These are phyloP conservation scores for Aplosporella prunicola DNA, from an alignment of 2,329 filamentous ascomycete species.

Conservation along the genomic window DNA sequence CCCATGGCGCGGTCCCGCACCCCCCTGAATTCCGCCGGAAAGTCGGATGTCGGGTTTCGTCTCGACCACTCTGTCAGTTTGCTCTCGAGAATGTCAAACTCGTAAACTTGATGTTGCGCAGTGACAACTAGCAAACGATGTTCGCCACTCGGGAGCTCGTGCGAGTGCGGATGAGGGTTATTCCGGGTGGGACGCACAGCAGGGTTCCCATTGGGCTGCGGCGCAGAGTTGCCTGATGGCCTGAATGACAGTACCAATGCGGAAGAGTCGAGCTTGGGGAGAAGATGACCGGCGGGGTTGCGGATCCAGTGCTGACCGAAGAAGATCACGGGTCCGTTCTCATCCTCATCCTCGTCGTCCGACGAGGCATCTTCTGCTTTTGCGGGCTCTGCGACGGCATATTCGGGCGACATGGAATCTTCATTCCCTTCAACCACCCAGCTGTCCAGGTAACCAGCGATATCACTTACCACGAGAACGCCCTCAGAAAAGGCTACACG, in stretches of 20 bases:
- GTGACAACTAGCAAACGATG: conserved; percentile 53
- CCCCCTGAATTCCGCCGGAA: conserved; percentile 65
- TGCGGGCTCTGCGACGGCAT: conserved; percentile 23
- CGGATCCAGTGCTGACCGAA: conserved; percentile 61
- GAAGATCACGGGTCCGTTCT: conserved; percentile 40
- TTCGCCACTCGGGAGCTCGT: conserved; percentile 46
- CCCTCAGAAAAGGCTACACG: conserved; percentile 67
- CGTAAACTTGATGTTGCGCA: conserved; percentile 57
- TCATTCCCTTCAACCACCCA: conserved; percentile 62
- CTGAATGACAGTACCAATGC: conserved; percentile 40
- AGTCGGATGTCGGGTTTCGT: conserved; percentile 63
- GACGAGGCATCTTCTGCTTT: conserved; percentile 10
- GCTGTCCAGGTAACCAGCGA: conserved; percentile 78
- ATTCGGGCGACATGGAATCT: conserved; percentile 36
- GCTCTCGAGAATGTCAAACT: conserved; percentile 71
- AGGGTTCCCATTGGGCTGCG: conserved; percentile 35
- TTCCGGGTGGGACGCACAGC: conserved; percentile 41
- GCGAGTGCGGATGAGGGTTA: conserved; percentile 44
- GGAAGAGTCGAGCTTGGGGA: conserved; percentile 37
- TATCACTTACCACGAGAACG: conserved; percentile 68
- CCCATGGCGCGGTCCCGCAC: conserved; percentile 76
- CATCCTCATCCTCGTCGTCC: conserved; percentile 40
- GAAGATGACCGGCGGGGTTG: conserved; percentile 53
- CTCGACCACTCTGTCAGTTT: conserved; percentile 77
- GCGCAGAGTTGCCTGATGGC: conserved; percentile 18